Base-by-base conservation (phyloP, 495 filamentous ascomycete genomes). In the Penicillium nucicola region DNA sequence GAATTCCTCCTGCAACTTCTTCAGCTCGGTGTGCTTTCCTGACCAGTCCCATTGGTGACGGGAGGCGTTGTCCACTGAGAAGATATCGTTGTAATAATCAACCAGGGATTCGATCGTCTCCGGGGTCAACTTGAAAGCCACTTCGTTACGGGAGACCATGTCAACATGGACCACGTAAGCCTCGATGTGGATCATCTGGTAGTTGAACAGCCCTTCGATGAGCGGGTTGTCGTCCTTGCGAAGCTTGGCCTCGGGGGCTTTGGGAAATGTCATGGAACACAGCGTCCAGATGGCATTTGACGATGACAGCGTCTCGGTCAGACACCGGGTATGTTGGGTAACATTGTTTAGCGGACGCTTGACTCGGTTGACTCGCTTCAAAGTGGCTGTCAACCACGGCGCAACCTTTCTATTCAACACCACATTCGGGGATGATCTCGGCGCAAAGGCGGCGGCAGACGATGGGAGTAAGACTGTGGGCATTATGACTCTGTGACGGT, bases 131-230 rank as follows among this genome's bases (percentile, higher is more conserved):
- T 99, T 99, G 82, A 90, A 97, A 48, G 92, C 95, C 51, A 99
- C 91, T 71, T 99, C 93, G 64, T 95, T 95, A 68, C 91, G 85
- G 48, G 93, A 85, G 39, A 99, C 93, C 89, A 99, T 93, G 75
- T 99, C 93, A 70, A 99, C 90, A 71, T 97, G 95, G 50, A 99
- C 93, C 57, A 97, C 89, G 71, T 99, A 99, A 41, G 93, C 95
- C 72, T 97, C 92, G 54, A 97, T 79, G 66, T 96, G 89, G 69
- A 96, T 79, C 74, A 96, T 83, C 78, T 95, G 88, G 69, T 90
- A 92, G 77, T 95, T 95, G 80, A 88, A 89, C 50, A 97, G 71
- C 48, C 88, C 89, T 72, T 97, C 93, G 56, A 96, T 78, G 49
- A 97, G 76, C 37, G 92, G 89, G 67, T 97, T 91, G 34, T 83